phyloP scores from a whole-genome alignment of 805 yeast species.

The Tetrapisispora taiwanensis region DNA sequence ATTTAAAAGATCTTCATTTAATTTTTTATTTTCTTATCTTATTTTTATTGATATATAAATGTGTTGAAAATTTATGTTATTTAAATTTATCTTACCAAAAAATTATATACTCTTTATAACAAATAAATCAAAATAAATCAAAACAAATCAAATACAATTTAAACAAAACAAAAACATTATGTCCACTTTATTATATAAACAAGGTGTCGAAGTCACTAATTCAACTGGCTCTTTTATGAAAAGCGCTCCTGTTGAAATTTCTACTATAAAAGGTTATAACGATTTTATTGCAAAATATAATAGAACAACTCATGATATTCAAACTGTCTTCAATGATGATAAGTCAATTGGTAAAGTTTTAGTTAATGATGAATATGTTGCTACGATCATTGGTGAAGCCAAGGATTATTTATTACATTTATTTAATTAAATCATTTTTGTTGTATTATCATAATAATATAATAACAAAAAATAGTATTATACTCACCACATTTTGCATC shows the following conservation, averaged over 20 bases:
- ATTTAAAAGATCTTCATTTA: too few species aligned
- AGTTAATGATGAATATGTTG: slow-evolving; percentile 29
- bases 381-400: slow-evolving; percentile 33
- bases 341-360: slow-evolving; percentile 29
- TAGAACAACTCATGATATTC: slow-evolving; percentile 22
- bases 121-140: too few species aligned
- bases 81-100: too few species aligned
- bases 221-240: slow-evolving; percentile 26
- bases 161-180: too few species aligned
- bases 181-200: slow-evolving; percentile 15
- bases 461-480: too few species aligned
- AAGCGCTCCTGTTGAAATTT: slow-evolving; percentile 33
- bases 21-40: too few species aligned
- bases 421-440: slow-evolving; percentile 13
- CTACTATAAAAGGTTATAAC: slow-evolving; percentile 32
- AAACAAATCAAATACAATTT: too few species aligned
- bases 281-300: slow-evolving; percentile 30
- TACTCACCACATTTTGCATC: neutral
- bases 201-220: slow-evolving; percentile 17
- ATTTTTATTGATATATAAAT: too few species aligned
- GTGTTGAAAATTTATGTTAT: too few species aligned
- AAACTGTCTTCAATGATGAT: slow-evolving; percentile 31
- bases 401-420: slow-evolving; percentile 23
- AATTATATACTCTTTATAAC: too few species aligned
- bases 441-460: neutral